Evolutionary conservation across 1,284 basidiomycete genomes (phyloP).

Genomic region (Fomitopsis palustris): DNA sequence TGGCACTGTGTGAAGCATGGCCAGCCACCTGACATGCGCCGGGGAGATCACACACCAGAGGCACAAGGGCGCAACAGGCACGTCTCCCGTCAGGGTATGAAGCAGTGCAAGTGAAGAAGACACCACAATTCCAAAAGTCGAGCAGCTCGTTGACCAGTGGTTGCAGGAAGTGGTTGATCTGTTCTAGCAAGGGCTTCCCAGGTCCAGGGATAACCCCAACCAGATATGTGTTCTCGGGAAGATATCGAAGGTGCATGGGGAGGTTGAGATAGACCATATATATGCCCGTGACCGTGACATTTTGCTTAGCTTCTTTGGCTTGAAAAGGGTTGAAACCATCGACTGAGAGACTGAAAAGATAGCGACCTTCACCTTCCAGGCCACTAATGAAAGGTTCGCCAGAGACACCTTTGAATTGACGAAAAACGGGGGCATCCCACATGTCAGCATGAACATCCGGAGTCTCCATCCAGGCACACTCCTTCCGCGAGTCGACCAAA

Average conservation of each 20-base stretch:
- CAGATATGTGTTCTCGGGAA: slow-evolving; percentile 26
- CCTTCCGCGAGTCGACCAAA: too few relatives aligned
- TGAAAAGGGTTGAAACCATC: background rate
- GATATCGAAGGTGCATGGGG: slow-evolving; percentile 23
- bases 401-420: too few relatives aligned
- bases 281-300: slow-evolving; percentile 6
- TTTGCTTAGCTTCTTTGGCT: background rate
- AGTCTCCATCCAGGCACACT: too few relatives aligned
- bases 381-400: too few relatives aligned
- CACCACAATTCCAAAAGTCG: slow-evolving; percentile 27
- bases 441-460: too few relatives aligned
- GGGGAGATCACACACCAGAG: slow-evolving; percentile 30
- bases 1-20: slow-evolving; percentile 1
- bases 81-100: slow-evolving; percentile 22
- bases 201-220: slow-evolving; percentile 35
- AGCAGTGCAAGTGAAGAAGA: slow-evolving; percentile 25
- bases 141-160: slow-evolving; percentile 33
- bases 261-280: slow-evolving; percentile 26
- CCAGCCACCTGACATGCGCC: slow-evolving; percentile 26
- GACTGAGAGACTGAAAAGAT: background rate
- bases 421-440: too few relatives aligned
- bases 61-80: slow-evolving; percentile 23
- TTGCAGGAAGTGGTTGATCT: slow-evolving; percentile 32
- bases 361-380: too few relatives aligned
- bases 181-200: slow-evolving; percentile 27